phyloP scores from a whole-genome alignment of 441 rosid genomes.

The Mallotus japonicus region DNA sequence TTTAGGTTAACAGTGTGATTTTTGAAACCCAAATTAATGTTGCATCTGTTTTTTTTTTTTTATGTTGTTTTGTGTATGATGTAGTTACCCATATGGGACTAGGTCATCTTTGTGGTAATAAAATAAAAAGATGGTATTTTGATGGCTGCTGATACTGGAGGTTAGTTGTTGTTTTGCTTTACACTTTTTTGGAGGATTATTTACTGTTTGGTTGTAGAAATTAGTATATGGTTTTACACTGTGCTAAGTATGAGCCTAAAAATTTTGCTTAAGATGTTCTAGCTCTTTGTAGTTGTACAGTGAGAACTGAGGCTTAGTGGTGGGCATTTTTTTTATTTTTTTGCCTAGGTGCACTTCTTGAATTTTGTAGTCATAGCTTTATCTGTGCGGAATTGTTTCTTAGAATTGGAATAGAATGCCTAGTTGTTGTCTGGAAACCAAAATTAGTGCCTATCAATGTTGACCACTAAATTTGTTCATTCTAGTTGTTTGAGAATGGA shows the following conservation, averaged over 20 bases:
- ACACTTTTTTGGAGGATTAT: not conserved
- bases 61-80: not conserved
- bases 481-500: not conserved
- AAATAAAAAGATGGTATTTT: conserved; percentile 92
- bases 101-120: conserved; percentile 84
- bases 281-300: not conserved
- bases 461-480: too few relatives aligned
- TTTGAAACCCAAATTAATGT: not conserved
- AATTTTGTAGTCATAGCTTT: not conserved
- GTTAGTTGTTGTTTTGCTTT: conserved; percentile 31
- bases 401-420: too few relatives aligned
- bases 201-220: not conserved
- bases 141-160: conserved; percentile 98
- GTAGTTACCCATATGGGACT: conserved; percentile 85
- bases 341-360: not conserved
- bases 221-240: not conserved
- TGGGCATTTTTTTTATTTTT: not conserved
- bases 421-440: not conserved
- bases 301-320: not conserved
- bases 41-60: not conserved
- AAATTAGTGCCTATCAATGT: not conserved
- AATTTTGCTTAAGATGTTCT: not conserved
- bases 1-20: not conserved
- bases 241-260: not conserved
- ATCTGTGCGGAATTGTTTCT: not conserved